Evolutionary conservation across 2,329 filamentous ascomycete genomes (phyloP).

Genomic region (Aureobasidium sp.): DNA sequence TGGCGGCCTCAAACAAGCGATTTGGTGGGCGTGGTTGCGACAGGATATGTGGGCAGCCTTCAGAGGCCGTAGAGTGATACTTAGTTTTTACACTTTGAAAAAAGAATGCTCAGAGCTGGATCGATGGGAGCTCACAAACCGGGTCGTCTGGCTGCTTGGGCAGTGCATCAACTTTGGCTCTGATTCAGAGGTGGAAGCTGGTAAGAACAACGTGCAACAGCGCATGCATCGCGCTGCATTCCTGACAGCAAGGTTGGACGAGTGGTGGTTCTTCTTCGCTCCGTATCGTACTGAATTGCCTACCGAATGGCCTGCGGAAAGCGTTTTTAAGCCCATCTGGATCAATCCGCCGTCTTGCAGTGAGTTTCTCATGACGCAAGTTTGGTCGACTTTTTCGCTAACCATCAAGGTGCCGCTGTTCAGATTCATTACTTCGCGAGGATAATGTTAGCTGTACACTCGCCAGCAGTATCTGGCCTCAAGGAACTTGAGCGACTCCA

Average conservation of each 20-base stretch:
- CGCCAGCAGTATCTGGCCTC: conserved; percentile 44
- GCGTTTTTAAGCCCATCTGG: conserved; percentile 43
- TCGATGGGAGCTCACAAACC: conserved; percentile 48
- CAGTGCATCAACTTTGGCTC: conserved; percentile 54
- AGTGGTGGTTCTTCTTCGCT: conserved; percentile 43
- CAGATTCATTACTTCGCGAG: conserved; percentile 48
- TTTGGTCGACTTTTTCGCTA: too few relatives aligned
- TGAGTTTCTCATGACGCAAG: not conserved
- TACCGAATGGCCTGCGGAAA: conserved; percentile 17
- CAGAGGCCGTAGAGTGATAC: conserved; percentile 47
- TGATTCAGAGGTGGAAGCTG: conserved; percentile 40
- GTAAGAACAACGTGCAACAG: conserved; percentile 35
- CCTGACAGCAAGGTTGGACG: conserved; percentile 40
- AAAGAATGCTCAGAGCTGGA: conserved; percentile 42
- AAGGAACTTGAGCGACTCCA: conserved; percentile 42
- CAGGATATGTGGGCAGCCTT: conserved; percentile 61
- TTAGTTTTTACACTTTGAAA: conserved; percentile 53
- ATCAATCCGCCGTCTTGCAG: conserved; percentile 39
- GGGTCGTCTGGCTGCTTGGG: conserved; percentile 49
- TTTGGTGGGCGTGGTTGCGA: conserved; percentile 62
- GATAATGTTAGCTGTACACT: conserved; percentile 47
- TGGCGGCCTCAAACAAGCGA: conserved; percentile 49
- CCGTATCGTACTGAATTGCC: conserved; percentile 39
- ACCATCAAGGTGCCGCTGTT: conserved; percentile 35
- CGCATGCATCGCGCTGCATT: conserved; percentile 35